Evolutionary conservation across 2,329 filamentous ascomycete genomes (phyloP).

Genomic region (Aspergillus spinulosporus): DNA sequence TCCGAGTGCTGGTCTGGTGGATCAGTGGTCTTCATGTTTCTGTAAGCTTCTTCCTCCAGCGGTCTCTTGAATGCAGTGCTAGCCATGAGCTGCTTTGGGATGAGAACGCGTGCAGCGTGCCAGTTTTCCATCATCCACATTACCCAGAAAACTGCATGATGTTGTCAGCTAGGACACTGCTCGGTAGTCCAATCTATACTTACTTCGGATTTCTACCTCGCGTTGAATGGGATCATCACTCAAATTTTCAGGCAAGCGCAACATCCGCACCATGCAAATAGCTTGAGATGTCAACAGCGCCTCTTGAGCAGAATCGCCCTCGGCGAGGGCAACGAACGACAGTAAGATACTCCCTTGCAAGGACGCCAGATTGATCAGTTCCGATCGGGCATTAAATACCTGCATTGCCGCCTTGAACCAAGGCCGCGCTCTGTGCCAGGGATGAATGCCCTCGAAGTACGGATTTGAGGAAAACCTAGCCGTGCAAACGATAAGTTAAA

Average conservation of each 20-base stretch:
- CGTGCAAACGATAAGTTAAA: no score
- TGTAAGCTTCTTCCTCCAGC: conserved; percentile 7
- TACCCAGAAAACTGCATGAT: conserved; percentile 2
- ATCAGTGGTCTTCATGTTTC: background rate
- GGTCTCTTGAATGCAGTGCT: background rate
- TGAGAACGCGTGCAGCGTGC: conserved; percentile 5
- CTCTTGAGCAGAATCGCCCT: conserved; percentile 8
- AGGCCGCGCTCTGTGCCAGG: conserved; percentile 3
- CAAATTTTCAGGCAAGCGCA: conserved; percentile 4
- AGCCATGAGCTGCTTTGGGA: conserved; percentile 2
- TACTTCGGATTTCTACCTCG: conserved; percentile 11
- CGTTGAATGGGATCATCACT: conserved; percentile 7
- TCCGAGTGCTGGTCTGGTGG: background rate
- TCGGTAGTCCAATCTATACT: background rate
- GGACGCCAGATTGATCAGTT: conserved; percentile 5
- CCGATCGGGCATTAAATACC: conserved; percentile 1
- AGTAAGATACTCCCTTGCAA: conserved; percentile 6
- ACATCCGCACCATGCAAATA: conserved; percentile 10
- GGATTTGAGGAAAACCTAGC: conserved; percentile 3
- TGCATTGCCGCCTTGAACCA: conserved; percentile 6
- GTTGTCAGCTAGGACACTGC: background rate
- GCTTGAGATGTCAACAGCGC: conserved; percentile 6
- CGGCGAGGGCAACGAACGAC: conserved; percentile 1
- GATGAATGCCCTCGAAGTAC: conserved; percentile 4
- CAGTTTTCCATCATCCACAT: conserved; percentile 11